These are phyloP conservation scores for Leucosporidium creatinivorum DNA, from an alignment of 768 basidiomycete genomes.

Conservation along the genomic window DNA sequence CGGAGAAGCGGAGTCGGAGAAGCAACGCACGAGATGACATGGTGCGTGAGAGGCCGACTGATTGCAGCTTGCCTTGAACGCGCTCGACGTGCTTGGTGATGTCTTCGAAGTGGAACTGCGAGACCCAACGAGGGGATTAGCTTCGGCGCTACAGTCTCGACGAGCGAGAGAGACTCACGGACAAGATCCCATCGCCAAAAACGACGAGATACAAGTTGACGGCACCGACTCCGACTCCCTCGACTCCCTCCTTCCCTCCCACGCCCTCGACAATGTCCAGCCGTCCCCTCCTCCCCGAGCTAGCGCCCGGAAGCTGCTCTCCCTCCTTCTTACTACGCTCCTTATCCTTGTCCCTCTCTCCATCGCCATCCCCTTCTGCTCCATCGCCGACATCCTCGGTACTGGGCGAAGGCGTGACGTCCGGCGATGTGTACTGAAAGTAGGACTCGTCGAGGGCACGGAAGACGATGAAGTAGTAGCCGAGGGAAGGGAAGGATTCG, in stretches of 20 bases:
- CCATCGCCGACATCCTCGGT: neutral
- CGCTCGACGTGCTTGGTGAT: conserved; percentile 77
- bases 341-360: conserved; percentile 6
- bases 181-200: conserved; percentile 71
- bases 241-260: conserved; percentile 47
- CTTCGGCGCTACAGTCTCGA: neutral
- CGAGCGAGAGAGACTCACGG: conserved; percentile 39
- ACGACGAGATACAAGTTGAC: conserved; percentile 83
- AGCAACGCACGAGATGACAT: conserved; percentile 61
- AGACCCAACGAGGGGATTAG: neutral
- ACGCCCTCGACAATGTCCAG: conserved; percentile 47
- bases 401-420: conserved; percentile 4
- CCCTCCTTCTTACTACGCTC: conserved; percentile 22
- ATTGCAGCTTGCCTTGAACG: conserved; percentile 62
- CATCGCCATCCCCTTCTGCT: neutral
- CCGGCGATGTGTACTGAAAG: conserved; percentile 41
- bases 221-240: conserved; percentile 55
- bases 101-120: conserved; percentile 82
- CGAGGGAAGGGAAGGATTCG: conserved; percentile 72
- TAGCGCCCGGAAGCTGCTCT: conserved; percentile 16
- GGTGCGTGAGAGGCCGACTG: conserved; percentile 55
- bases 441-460: conserved; percentile 62
- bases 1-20: no score
- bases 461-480: conserved; percentile 87
- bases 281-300: conserved; percentile 39